Evolutionary conservation across 805 yeast species (phyloP).

Genomic region (Candida oleophila): DNA sequence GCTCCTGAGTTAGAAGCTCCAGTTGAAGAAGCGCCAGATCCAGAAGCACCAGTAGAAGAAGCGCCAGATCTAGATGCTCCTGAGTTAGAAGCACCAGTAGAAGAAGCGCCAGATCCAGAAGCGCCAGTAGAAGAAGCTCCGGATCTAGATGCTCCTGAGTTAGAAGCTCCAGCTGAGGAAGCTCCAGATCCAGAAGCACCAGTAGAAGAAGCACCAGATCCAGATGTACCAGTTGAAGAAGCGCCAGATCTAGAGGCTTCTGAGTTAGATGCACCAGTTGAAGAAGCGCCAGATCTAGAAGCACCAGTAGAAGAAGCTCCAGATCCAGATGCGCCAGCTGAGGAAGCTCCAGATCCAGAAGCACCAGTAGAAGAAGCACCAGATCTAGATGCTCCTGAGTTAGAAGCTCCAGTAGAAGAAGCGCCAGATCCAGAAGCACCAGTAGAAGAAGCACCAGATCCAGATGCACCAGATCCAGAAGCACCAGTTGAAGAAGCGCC

Average conservation of each 20-base stretch:
- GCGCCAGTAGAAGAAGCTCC: background rate
- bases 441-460: constrained; percentile 1
- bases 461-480: background rate
- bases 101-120: background rate
- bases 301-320: constrained; percentile 4
- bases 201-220: background rate
- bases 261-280: background rate
- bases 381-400: background rate
- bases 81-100: too few species aligned
- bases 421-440: constrained; percentile 2
- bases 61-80: too few species aligned
- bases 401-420: constrained; percentile 3
- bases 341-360: constrained; percentile 1
- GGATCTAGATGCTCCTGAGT: too few species aligned
- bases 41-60: too few species aligned
- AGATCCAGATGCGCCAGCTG: constrained; percentile 5
- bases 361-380: constrained; percentile 4
- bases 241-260: background rate
- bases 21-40: too few species aligned
- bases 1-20: too few species aligned
- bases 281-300: background rate
- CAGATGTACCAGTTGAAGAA: background rate
- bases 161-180: background rate
- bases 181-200: background rate
- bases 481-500: constrained; percentile 1